Evolutionary conservation across 2,329 filamentous ascomycete genomes (phyloP), one percentile per base, ranked within the genome.

Genomic region (Paracoccidioides brasiliensis): DNA sequence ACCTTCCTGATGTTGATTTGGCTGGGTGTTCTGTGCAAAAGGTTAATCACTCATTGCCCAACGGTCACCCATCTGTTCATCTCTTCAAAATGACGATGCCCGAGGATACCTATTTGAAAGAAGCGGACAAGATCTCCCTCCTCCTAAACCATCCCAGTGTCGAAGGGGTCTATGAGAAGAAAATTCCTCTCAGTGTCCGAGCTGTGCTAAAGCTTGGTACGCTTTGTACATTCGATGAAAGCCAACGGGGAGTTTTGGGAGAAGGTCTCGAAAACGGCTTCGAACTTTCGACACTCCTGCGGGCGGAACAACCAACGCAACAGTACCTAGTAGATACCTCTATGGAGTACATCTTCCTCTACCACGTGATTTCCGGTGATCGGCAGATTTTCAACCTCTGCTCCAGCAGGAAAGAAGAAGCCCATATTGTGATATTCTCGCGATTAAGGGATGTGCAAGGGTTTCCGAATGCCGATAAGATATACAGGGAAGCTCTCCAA

Each of bases 131-230:
- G 66, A 85, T 97, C 58, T 82, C 85, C 1, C 73, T 85, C 33
- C 76, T 97, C 1, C 91, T 96, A 74, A 90, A 91, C 60, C 90
- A 98, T 66, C 82, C 90, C 0, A 95, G 90, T 68, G 88, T 98
- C 1, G 93, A 98, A 70, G 94, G 94, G 35, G 90, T 98, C 12
- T 99, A 99, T 66, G 94, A 98, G 73, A 91, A 86, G 64, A 86
- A 95, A 61, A 79, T 99, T 1, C 90, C 94, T 0, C 76, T 97
- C 5, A 88, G 88, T 60, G 80, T 95, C 50, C 82, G 91, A 43
- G 93, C 91, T 3, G 80, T 98, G 37, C 79, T 99, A 8, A 87
- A 93, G 62, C 76, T 99, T 0, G 94, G 93, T 44, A 96, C 88
- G 64, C 76, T 87, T 35, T 98, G 93, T 68, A 94, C 89, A 2